A percentile compares a stretch with the other conserved stretches of the same genome.
phyloP scores from a whole-genome alignment of 345 rosid genomes.

The Acer saccharum region DNA sequence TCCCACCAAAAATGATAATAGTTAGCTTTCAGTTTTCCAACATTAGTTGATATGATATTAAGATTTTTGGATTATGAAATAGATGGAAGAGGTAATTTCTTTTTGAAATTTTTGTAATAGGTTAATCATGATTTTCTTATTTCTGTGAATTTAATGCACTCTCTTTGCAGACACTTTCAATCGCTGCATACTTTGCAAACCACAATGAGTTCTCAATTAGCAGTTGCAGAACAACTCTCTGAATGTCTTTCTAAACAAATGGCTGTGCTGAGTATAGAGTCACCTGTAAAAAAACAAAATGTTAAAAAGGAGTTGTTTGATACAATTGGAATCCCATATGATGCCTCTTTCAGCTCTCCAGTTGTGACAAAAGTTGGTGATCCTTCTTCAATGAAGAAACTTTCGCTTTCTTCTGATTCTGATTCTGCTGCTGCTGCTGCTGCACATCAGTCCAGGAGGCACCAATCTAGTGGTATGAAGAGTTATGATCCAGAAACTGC shows the following conservation, averaged over 20 bases:
- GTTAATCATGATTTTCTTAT: not conserved
- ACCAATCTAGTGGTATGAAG: conserved; percentile 58
- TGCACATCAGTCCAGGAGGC: conserved; percentile 57
- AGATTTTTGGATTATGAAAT: conserved; percentile 15
- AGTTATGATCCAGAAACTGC: conserved; percentile 72
- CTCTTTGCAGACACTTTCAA: conserved; percentile 59
- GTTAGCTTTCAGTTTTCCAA: not conserved
- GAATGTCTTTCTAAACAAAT: conserved; percentile 85
- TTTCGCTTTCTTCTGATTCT: conserved; percentile 55
- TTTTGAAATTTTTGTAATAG: not conserved
- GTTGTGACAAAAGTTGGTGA: conserved; percentile 45
- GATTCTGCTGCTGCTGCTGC: conserved; percentile 39
- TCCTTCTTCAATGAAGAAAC: conserved; percentile 44
- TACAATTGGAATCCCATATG: conserved; percentile 80
- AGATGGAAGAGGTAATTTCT: not conserved
- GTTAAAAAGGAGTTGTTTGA: conserved; percentile 85
- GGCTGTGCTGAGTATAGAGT: conserved; percentile 67
- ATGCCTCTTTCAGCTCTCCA: conserved; percentile 79
- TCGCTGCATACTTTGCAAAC: conserved; percentile 72
- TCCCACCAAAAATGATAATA: not conserved
- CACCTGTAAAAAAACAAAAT: conserved; percentile 63
- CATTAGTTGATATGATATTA: not conserved
- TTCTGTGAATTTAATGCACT: conserved; percentile 22
- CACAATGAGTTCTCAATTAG: conserved; percentile 77
- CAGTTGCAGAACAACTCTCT: conserved; percentile 88